A percentile compares a stretch with the other conserved stretches of the same genome.
phyloP scores from a whole-genome alignment of 345 rosid genomes.

The Atalantia buxifolia region DNA sequence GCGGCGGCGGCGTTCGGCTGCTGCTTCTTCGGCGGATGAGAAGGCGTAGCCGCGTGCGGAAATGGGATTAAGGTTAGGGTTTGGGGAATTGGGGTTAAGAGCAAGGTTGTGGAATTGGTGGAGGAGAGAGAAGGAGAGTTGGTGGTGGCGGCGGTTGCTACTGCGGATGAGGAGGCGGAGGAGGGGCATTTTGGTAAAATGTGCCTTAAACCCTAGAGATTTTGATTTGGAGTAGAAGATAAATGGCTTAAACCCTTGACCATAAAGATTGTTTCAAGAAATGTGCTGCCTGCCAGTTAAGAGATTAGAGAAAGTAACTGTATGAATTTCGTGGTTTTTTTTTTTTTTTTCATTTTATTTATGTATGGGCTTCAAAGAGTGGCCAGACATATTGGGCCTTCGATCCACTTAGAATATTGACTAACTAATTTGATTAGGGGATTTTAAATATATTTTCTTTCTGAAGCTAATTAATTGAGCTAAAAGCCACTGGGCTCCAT shows the following conservation, averaged over 20 bases:
- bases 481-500: too few relatives aligned
- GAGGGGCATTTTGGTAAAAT: slow-evolving; percentile 33
- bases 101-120: slow-evolving; percentile 22
- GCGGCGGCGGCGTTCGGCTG: slow-evolving; percentile 88
- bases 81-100: slow-evolving; percentile 1
- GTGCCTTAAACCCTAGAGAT: background rate
- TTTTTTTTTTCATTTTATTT: too few relatives aligned
- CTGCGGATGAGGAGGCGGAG: slow-evolving; percentile 26
- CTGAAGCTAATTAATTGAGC: too few relatives aligned
- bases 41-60: slow-evolving; percentile 50
- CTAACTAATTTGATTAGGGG: too few relatives aligned
- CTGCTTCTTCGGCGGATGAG: slow-evolving; percentile 95
- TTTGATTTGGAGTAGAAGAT: too few relatives aligned
- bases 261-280: background rate
- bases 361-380: too few relatives aligned
- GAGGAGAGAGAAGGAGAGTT: slow-evolving; percentile 20
- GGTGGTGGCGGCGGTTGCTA: slow-evolving; percentile 1
- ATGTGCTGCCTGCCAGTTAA: too few relatives aligned
- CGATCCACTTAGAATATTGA: too few relatives aligned
- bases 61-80: slow-evolving; percentile 1
- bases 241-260: slow-evolving; percentile 20
- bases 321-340: background rate
- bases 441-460: too few relatives aligned
- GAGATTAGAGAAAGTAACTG: background rate
- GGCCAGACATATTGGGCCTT: too few relatives aligned